Conservation (phyloP, 1,139 yeast genomes). For the Hansenula anomala region DNA sequence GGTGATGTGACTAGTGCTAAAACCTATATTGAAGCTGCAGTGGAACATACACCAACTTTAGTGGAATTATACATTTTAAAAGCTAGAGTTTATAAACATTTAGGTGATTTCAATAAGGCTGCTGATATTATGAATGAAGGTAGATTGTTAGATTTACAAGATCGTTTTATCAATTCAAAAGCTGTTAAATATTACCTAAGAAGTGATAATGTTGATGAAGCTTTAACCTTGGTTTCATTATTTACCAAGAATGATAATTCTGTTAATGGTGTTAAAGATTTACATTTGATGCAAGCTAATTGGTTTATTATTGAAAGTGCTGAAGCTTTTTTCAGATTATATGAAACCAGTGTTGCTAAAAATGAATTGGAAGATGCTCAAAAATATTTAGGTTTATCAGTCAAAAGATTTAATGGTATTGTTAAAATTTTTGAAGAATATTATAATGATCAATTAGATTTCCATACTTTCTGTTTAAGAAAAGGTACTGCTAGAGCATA, state of each 20-base stretch:
- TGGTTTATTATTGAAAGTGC: slow-evolving; percentile 89
- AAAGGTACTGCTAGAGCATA: slow-evolving; percentile 89
- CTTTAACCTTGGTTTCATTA: slow-evolving; percentile 66
- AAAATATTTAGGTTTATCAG: slow-evolving; percentile 61
- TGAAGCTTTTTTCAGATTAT: slow-evolving; percentile 61
- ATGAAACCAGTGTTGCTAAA: slow-evolving; percentile 25
- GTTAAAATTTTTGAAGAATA: slow-evolving; percentile 66
- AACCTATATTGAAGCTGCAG: slow-evolving; percentile 55
- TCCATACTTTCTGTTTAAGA: slow-evolving; percentile 89
- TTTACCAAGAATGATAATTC: slow-evolving; percentile 82
- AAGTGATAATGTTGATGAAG: slow-evolving; percentile 74
- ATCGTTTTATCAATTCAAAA: slow-evolving; percentile 86
- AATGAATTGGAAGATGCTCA: slow-evolving; percentile 28
- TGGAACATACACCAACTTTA: slow-evolving; percentile 72
- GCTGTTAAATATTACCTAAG: slow-evolving; percentile 80
- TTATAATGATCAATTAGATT: slow-evolving; percentile 84
- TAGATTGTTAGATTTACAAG: slow-evolving; percentile 76
- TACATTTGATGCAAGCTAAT: slow-evolving; percentile 86
- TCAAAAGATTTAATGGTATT: slow-evolving; percentile 73
- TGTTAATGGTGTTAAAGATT: slow-evolving; percentile 78
- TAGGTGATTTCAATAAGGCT: slow-evolving; percentile 58
- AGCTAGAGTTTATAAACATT: slow-evolving; percentile 76
- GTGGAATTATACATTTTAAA: slow-evolving; percentile 78
- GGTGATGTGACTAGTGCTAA: slow-evolving; percentile 50
- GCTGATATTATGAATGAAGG: slow-evolving; percentile 66